These are phyloP conservation scores for Yamadazyma tumulicola DNA, from an alignment of 805 yeast genomes.

Conservation along the genomic window DNA sequence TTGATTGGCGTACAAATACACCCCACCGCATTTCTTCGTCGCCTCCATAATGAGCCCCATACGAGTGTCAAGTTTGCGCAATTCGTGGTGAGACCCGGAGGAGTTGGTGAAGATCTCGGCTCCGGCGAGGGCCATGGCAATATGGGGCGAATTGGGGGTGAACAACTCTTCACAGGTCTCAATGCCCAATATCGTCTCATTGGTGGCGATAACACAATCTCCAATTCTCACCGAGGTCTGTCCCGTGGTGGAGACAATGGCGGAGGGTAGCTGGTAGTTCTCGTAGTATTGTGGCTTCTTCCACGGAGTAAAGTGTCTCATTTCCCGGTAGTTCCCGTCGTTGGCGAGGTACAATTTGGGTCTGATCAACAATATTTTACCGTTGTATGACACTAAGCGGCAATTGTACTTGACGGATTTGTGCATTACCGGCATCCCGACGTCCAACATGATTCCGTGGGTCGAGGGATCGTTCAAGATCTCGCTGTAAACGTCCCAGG, in stretches of 20 bases:
- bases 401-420: conserved; percentile 89
- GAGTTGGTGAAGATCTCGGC: conserved; percentile 97
- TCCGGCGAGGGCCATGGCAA: conserved; percentile 88
- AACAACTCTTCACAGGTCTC: conserved; percentile 98
- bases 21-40: conserved; percentile 94
- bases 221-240: conserved; percentile 77
- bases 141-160: conserved; percentile 95
- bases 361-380: conserved; percentile 76
- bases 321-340: conserved; percentile 97
- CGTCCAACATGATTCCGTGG: conserved; percentile 75
- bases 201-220: conserved; percentile 80
- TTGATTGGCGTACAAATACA: conserved; percentile 90
- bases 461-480: conserved; percentile 68
- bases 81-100: conserved; percentile 96
- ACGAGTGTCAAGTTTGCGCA: conserved; percentile 83
- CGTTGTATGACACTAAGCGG: conserved; percentile 77
- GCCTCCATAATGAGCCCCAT: conserved; percentile 86
- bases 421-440: conserved; percentile 93
- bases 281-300: conserved; percentile 73
- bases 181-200: conserved; percentile 90
- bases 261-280: conserved; percentile 65
- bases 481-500: conserved; percentile 91
- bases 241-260: conserved; percentile 60
- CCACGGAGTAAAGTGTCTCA: conserved; percentile 98
- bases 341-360: conserved; percentile 94